These are phyloP conservation scores for Bathelium albidoporum DNA, from an alignment of 495 filamentous ascomycete species.

Conservation along the genomic window DNA sequence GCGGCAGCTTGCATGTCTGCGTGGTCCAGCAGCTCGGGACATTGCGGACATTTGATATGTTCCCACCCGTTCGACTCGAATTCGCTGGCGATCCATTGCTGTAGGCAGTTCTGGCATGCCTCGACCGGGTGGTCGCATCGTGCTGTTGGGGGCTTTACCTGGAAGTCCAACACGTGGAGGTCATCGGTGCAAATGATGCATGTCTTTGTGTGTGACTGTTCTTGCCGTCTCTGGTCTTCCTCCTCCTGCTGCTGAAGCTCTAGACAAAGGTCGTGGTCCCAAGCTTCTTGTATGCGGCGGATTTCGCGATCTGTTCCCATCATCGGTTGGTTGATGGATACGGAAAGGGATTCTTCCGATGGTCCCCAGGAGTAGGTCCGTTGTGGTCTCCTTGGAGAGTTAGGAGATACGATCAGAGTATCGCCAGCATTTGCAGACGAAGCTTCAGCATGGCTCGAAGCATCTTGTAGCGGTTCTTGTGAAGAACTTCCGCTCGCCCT, in stretches of 20 bases:
- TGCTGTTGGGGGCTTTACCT: conserved; percentile 4
- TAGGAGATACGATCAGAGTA: neutral
- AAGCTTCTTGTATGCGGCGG: neutral
- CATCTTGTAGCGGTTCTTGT: neutral
- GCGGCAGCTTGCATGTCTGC: conserved; percentile 15
- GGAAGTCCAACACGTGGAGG: neutral
- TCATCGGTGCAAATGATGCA: conserved; percentile 13
- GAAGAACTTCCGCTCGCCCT: neutral
- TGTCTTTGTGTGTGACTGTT: neutral
- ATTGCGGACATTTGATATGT: conserved; percentile 20
- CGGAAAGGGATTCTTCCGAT: neutral
- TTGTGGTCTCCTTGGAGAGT: neutral
- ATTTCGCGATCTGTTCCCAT: too few species aligned
- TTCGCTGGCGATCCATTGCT: conserved; percentile 18
- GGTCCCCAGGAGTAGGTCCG: neutral
- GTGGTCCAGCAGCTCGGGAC: conserved; percentile 13
- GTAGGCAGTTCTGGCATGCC: conserved; percentile 14
- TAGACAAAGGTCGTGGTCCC: neutral
- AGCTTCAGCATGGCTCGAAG: neutral
- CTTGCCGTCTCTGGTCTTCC: neutral
- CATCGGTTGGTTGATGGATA: too few species aligned
- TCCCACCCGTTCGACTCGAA: conserved; percentile 15
- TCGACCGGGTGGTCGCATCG: conserved; percentile 2
- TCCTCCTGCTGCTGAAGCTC: neutral
- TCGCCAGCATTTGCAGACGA: neutral